Base-by-base conservation (phyloP, 768 basidiomycete species). In the Serendipita sp. region DNA sequence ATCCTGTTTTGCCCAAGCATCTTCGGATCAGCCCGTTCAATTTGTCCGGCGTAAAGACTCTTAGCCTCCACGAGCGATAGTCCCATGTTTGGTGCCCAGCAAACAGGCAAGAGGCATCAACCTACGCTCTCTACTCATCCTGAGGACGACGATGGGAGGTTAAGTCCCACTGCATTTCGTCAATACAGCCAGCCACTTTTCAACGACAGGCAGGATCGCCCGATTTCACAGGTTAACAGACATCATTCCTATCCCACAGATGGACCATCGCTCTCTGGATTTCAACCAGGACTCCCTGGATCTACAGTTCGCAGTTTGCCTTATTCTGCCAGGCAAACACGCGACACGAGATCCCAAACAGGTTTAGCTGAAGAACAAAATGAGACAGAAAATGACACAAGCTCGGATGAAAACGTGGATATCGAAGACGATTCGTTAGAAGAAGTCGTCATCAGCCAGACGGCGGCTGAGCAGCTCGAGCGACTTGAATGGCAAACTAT, bases 401-500 rank as follows among this genome's bases (percentile, higher is more conserved):
- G 48, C 32, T 76, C 73, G 52, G 78, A 77, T 46, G 71, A 74
- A 11, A 74, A 78, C 60, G 73, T 80, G 65, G 75, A 74, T 44
- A 70, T 74, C 34, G 76, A 74, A 28, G 75, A 75, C 58, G 81
- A 82, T 63, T 75, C 73, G 15, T 76, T 78, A 65, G 82, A 85
- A 68, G 62, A 45, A n/a, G 36, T 45, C 63, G 81, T 54, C 79
- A 81, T 62, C 80, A 85, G 65, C 85, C 87, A 30, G 81, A 83
- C 46, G 85, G 18, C 88, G 1, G 77, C 79, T 63, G 83, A 88
- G 70, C 88, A 91, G 71, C 80, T 82, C 67, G 89, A 92, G 70
- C 80, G 94, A 32, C 74, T 94, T 56, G 93, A 96, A 74, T 98
- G 96, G 96, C 92, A 94, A 74, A 87, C 87, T 16, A 88, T 97